Conservation (phyloP, 495 filamentous ascomycete genomes). For the Penicillium lividum region DNA sequence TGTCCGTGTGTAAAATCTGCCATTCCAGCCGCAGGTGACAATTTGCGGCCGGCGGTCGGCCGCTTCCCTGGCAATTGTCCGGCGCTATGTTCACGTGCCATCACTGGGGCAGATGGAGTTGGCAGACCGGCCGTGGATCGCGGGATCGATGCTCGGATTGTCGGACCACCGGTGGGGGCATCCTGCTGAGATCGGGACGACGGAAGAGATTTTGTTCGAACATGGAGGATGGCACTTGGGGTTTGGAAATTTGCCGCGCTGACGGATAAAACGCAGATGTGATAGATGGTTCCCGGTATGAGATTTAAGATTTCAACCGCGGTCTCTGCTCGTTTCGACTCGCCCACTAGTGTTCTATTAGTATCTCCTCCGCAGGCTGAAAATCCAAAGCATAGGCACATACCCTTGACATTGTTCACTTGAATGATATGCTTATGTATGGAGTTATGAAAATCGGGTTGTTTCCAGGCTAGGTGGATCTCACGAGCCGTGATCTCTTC, state of each 20-base stretch:
- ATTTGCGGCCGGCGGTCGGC: conserved; percentile 68
- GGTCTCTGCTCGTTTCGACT: conserved; percentile 80
- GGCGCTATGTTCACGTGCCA: conserved; percentile 64
- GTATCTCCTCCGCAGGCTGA: conserved; percentile 10
- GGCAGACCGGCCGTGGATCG: conserved; percentile 55
- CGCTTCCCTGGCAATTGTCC: conserved; percentile 60
- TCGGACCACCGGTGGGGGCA: conserved; percentile 40
- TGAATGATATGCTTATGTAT: conserved; percentile 87
- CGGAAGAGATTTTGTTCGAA: conserved; percentile 67
- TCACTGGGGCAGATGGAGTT: conserved; percentile 51
- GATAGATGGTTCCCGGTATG: conserved; percentile 84
- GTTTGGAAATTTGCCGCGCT: conserved; percentile 90
- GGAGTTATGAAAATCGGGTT: conserved; percentile 72
- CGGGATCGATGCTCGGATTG: conserved; percentile 46
- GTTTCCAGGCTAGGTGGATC: conserved; percentile 89
- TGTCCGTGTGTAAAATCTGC: conserved; percentile 45
- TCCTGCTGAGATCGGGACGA: conserved; percentile 54
- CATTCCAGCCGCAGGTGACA: conserved; percentile 69
- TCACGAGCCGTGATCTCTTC: conserved; percentile 84
- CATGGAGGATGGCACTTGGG: conserved; percentile 77
- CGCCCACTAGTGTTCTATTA: conserved; percentile 66
- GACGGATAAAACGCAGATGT: conserved; percentile 85
- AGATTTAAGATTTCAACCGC: conserved; percentile 86
- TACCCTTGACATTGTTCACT: conserved; percentile 89
- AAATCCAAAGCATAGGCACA: not conserved